Percentiles rank a stretch among this genome's conserved stretches.
phyloP scores from a whole-genome alignment of 1,284 basidiomycete genomes.

The Cryptococcus sp. region DNA sequence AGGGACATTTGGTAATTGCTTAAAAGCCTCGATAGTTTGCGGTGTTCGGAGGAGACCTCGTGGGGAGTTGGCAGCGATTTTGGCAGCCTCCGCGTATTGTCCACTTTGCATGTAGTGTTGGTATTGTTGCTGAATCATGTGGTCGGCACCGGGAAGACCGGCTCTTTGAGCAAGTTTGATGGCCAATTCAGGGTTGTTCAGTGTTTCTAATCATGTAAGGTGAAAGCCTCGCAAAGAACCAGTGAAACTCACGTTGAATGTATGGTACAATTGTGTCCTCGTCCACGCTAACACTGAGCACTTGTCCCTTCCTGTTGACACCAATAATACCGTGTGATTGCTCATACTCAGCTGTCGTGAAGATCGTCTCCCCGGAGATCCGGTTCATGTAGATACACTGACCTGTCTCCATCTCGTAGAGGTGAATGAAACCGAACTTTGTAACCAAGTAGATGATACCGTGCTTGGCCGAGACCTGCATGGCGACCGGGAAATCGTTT shows the following conservation, averaged over 20 bases:
- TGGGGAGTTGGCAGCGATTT: conserved; percentile 96
- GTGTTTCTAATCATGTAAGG: conserved; percentile 54
- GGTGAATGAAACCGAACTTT: conserved; percentile 99
- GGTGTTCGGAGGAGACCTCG: conserved; percentile 91
- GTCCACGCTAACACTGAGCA: conserved; percentile 94
- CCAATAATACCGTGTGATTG: conserved; percentile 93
- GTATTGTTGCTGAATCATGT: conserved; percentile 94
- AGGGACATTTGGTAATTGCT: conserved; percentile 82
- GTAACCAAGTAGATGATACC: conserved; percentile 97
- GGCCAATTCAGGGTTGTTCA: conserved; percentile 97
- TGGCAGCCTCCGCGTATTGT: conserved; percentile 94
- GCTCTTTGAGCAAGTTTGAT: conserved; percentile 97
- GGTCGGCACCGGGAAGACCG: conserved; percentile 96
- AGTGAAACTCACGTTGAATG: conserved; percentile 58
- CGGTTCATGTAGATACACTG: conserved; percentile 99
- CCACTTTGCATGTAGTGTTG: conserved; percentile 85
- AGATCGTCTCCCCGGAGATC: conserved; percentile 98
- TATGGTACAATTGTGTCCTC: conserved; percentile 96
- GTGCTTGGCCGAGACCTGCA: conserved; percentile 97
- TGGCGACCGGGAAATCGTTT: conserved; percentile 99
- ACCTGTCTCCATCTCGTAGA: conserved; percentile 98
- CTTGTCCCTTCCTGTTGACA: conserved; percentile 99
- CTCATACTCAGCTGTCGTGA: conserved; percentile 96
- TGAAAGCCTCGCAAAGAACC: background rate
- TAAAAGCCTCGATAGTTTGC: conserved; percentile 97